A percentile compares a stretch with the other conserved stretches of the same genome.
These are phyloP conservation scores for Linderniella brevidens DNA, from an alignment of 257 asterid genomes.

Conservation along the genomic window DNA sequence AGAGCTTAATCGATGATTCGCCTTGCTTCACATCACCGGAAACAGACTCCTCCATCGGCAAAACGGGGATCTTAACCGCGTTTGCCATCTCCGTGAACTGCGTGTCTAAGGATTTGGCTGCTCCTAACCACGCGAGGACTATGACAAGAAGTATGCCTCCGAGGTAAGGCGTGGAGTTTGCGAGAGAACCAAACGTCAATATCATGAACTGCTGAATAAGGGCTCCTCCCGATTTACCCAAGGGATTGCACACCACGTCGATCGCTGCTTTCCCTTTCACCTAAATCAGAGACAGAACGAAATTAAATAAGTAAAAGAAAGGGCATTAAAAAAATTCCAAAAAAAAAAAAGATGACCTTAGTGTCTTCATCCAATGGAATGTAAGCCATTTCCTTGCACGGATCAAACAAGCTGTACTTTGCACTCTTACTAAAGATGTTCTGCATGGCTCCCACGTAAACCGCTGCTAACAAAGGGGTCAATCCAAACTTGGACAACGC, in stretches of 20 bases:
- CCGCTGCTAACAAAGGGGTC: constrained; percentile 99
- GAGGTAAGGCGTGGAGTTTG: constrained; percentile 90
- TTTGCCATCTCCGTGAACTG: constrained; percentile 76
- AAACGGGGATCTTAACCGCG: constrained; percentile 33
- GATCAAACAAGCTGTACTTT: constrained; percentile 91
- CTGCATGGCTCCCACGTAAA: constrained; percentile 92
- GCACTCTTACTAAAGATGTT: constrained; percentile 97
- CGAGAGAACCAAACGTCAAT: constrained; percentile 76
- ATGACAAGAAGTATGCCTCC: constrained; percentile 81
- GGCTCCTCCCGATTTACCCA: constrained; percentile 97
- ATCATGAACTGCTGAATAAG: constrained; percentile 94
- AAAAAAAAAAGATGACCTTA: constrained; percentile 31
- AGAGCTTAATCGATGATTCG: too few relatives aligned
- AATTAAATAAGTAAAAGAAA: too few relatives aligned
- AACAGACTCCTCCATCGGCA: constrained; percentile 10
- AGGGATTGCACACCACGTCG: constrained; percentile 91
- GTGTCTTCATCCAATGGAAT: constrained; percentile 98
- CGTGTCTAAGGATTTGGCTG: constrained; percentile 69
- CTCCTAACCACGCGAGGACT: constrained; percentile 81
- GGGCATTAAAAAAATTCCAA: too few relatives aligned
- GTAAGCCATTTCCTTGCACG: constrained; percentile 99
- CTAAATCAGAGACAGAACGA: constrained; percentile 15
- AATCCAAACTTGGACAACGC: constrained; percentile 59
- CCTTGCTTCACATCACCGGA: too few relatives aligned
- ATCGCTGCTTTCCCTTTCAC: constrained; percentile 97